Percentiles rank a stretch among this genome's conserved stretches.
Conservation (phyloP, 495 filamentous ascomycete species). For the Recurvomyces mirabilis region DNA sequence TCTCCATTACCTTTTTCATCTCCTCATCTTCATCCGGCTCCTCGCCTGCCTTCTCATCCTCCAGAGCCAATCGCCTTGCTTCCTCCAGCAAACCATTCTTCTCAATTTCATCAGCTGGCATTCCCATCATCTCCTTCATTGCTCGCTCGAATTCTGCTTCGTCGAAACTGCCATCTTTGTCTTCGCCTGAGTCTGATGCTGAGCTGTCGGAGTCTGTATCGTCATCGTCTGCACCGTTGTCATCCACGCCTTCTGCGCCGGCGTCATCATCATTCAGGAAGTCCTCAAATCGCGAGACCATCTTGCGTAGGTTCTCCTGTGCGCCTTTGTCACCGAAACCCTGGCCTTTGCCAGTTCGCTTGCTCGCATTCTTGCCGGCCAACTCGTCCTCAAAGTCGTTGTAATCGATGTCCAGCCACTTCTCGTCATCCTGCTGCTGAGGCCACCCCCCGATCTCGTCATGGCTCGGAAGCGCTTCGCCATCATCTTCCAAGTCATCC, state of each 20-base stretch:
- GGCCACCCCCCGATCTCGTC: constrained; percentile 63
- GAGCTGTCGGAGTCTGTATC: constrained; percentile 41
- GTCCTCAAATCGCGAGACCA: constrained; percentile 83
- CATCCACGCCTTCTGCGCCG: constrained; percentile 64
- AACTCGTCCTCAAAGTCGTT: constrained; percentile 78
- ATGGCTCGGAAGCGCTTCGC: constrained; percentile 55
- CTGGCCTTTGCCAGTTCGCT: constrained; percentile 13
- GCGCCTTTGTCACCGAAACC: constrained; percentile 67
- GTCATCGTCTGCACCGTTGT: constrained; percentile 55
- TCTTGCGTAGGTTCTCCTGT: constrained; percentile 75
- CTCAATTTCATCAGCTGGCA: constrained; percentile 39
- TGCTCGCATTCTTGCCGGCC: constrained; percentile 33
- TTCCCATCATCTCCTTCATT: constrained; percentile 94
- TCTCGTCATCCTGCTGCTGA: constrained; percentile 60
- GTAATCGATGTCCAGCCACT: constrained; percentile 90
- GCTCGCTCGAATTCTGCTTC: constrained; percentile 73
- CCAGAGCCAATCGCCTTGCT: constrained; percentile 25
- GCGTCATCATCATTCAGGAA: constrained; percentile 82
- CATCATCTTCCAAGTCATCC: constrained; percentile 55
- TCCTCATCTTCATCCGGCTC: constrained; percentile 44
- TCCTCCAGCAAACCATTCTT: constrained; percentile 31
- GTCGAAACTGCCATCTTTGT: constrained; percentile 68
- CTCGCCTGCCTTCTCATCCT: constrained; percentile 26
- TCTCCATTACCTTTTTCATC: constrained; percentile 57
- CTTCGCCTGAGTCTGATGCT: constrained; percentile 46